Conservation (phyloP, 768 basidiomycete species). For the Collybia nuda region DNA sequence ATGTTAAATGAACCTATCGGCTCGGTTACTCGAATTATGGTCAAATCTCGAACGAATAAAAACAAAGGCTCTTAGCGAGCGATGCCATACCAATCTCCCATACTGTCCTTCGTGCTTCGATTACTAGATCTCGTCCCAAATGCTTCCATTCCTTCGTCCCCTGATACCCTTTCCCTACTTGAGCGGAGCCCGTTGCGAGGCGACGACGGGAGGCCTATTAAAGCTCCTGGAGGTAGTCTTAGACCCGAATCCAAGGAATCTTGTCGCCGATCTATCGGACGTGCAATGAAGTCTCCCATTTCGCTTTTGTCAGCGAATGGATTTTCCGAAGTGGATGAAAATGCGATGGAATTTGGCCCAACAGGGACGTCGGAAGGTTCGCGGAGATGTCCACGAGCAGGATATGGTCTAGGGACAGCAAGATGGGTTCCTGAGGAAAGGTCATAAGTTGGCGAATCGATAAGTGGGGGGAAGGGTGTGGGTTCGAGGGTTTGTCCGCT, state of each 20-base stretch:
- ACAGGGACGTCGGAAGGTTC: conserved; percentile 30
- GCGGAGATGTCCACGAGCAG: conserved; percentile 22
- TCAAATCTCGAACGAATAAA: not conserved
- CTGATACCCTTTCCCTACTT: conserved; percentile 1
- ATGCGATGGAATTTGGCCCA: conserved; percentile 22
- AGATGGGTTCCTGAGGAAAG: conserved; percentile 4
- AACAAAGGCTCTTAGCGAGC: conserved; percentile 15
- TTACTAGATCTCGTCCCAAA: conserved; percentile 8
- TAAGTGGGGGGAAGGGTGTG: conserved; percentile 11
- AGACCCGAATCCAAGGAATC: conserved; percentile 1
- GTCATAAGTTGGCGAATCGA: conserved; percentile 9
- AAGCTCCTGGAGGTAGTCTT: conserved; percentile 7
- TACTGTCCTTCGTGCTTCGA: conserved; percentile 12
- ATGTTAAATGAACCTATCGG: not conserved
- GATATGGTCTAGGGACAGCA: conserved; percentile 5
- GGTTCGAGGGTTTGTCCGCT: conserved; percentile 24
- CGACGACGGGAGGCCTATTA: conserved; percentile 19
- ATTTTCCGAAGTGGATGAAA: conserved; percentile 25
- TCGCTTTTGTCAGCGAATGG: conserved; percentile 13
- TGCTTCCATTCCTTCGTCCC: conserved; percentile 1
- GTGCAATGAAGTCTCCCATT: conserved; percentile 12
- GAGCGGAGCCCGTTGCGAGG: conserved; percentile 12
- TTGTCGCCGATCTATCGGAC: conserved; percentile 1
- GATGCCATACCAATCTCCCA: conserved; percentile 26
- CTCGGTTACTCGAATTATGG: not conserved